Evolutionary conservation across 1,284 basidiomycete species (phyloP), one percentile per base, ranked within the genome.

Genomic region (Sphagnurus paluster): DNA sequence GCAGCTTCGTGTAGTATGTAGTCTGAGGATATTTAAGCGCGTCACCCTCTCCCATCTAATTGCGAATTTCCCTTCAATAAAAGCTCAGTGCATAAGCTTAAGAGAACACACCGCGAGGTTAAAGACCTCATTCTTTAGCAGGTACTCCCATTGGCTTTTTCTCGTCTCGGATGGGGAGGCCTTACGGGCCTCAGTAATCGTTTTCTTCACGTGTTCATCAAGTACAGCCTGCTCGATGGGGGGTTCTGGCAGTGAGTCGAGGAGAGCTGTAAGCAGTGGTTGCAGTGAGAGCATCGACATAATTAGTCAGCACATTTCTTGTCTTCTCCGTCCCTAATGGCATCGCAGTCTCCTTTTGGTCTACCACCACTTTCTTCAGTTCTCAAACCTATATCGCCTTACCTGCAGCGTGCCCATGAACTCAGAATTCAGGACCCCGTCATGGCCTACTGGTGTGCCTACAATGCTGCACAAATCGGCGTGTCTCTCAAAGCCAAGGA

Each of bases 391-490:
- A 74, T 90, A 48, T 65, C 81, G 5, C 87, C 93, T 2, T 95
- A 84, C 63, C 75, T 98, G 13, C 91, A 93, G 62, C 81, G 95
- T 39, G 90, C 94, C 0, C 84, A 90, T 41, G 96, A 98, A 65
- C 77, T 97, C 50, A 80, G 79, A 42, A 71, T 72, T 13, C 83
- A 87, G 48, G 93, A 98, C 56, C 89, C 92, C 2, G 75, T 94
- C 41, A 83, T 98, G 55, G 78, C 91, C 1, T 98, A 98, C 66
- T 98, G 95, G 95, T 95, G 94, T 92, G 84, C 84, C 41, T 98
- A 94, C 72, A 87, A 93, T 65, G 95, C 93, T 35, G 90, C 92
- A 0, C 90, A 97, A 66, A 70, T 88, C 32, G 94, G 93, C 39
- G 87, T 98, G 58, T 74, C 77, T 25, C 64, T 82, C 70, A 79